A percentile compares a stretch with the other conserved stretches of the same genome.
phyloP scores from a whole-genome alignment of 306 rosid genomes.

The Cucurbita argyrosperma region DNA sequence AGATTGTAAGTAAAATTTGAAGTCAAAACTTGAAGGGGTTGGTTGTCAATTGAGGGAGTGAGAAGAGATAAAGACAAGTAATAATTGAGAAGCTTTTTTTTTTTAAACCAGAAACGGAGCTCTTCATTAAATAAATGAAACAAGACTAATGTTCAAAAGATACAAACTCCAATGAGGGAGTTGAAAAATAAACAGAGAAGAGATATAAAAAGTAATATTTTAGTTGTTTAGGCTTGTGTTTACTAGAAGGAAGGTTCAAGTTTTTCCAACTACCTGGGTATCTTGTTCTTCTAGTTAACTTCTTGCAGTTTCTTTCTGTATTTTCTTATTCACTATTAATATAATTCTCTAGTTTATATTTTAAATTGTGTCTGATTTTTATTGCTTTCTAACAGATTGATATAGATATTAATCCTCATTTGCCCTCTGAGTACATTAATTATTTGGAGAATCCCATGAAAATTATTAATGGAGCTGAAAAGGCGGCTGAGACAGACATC shows the following conservation, averaged over 20 bases:
- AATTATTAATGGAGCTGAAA: conserved; percentile 71
- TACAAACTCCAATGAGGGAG: no score
- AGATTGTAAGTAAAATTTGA: neutral
- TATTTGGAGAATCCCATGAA: conserved; percentile 83
- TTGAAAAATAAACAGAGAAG: no score
- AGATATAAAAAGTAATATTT: neutral
- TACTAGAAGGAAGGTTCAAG: neutral
- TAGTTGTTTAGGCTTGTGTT: neutral
- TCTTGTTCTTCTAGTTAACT: neutral
- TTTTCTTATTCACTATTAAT: neutral
- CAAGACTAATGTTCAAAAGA: no score
- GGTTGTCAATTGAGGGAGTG: neutral
- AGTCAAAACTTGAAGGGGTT: neutral
- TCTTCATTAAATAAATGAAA: no score
- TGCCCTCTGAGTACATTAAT: conserved; percentile 81
- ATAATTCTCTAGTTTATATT: neutral
- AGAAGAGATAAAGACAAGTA: neutral
- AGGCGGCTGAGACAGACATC: conserved; percentile 64
- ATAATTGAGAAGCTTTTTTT: no score
- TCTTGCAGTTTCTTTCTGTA: neutral
- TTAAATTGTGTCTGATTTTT: neutral
- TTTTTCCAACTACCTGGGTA: neutral
- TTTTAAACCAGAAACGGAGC: no score
- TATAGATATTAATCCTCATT: conserved; percentile 59
- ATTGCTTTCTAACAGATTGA: conserved; percentile 42